A percentile compares a stretch with the other conserved stretches of the same genome.
phyloP scores from a whole-genome alignment of 345 rosid species.

The Pistacia integerrima region DNA sequence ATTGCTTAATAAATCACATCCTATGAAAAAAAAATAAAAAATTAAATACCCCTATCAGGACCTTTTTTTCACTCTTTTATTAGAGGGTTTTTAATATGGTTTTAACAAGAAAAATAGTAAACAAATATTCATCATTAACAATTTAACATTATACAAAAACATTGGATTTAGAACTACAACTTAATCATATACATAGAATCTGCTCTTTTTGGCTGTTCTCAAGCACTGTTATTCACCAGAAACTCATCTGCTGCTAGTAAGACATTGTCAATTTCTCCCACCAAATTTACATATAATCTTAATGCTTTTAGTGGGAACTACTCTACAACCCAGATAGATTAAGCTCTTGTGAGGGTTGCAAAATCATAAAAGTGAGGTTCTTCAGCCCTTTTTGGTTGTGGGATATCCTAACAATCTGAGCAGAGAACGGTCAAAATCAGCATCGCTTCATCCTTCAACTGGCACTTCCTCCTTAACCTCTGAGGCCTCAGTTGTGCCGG shows the following conservation, averaged over 20 bases:
- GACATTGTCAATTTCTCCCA: background rate
- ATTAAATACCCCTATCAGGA: no score
- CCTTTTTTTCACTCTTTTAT: no score
- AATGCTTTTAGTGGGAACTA: background rate
- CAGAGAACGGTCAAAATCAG: slow-evolving; percentile 2
- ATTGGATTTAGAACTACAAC: slow-evolving; percentile 2
- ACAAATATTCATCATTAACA: no score
- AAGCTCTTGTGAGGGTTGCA: background rate
- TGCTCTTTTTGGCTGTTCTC: slow-evolving; percentile 8
- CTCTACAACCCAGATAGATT: background rate
- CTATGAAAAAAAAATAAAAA: no score
- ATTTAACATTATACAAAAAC: no score
- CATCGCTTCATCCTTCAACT: slow-evolving; percentile 12
- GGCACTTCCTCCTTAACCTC: slow-evolving; percentile 32
- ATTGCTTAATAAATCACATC: no score
- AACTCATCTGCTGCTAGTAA: background rate
- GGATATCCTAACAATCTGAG: background rate
- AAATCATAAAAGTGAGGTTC: background rate
- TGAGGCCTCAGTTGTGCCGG: slow-evolving; percentile 29
- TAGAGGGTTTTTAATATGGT: no score
- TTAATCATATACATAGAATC: slow-evolving; percentile 20
- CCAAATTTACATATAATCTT: background rate
- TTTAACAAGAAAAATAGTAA: no score
- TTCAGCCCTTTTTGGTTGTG: background rate
- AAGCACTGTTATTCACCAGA: background rate